Base-by-base conservation (phyloP, 345 rosid genomes). In the Citrus unshiu region DNA sequence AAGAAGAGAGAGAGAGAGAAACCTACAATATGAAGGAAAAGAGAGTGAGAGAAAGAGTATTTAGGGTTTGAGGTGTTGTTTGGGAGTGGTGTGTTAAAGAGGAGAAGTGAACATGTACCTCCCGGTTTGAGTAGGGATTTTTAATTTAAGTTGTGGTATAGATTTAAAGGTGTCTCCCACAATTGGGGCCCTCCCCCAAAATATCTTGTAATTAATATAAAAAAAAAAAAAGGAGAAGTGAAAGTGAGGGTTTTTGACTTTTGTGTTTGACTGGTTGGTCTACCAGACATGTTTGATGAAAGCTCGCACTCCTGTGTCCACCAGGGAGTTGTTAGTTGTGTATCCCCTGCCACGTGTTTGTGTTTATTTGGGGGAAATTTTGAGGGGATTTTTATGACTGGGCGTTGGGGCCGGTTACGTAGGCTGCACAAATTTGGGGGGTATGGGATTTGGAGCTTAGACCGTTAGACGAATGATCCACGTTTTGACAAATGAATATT, bases 241-340 rank as follows among this genome's bases (percentile, higher is more conserved):
- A 54, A 40, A 25, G 40, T 27, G 37, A 3, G 30, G 18, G 19
- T 4, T 22, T 24, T 24, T 19, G 25, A 13, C 51, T 65, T 65
- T 7, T 6, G 78, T 9, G 14, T 85, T 88, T 89, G 99, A 93
- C 95, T 90, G 99, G 95, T 91, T 83, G 99, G 88, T 95, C 86
- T 84, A 92, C 92, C 98, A 81, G 93, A 87, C 93, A 88, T 89
- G 83, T 80, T 68, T 18, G 78, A 64, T 64, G 51, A 14, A 35
- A 43, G 4, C 24, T 40, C 25, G 16, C 34, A 77, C 19, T 68
- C 18, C 2, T 10, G 78, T 69, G 78, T n/a, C 59, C 5, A 27
- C 35, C 16, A 3, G 8, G 75, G 21, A 29, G 69, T 57, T 73
- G 62, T 37, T 79, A 73, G 83, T 63, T 78, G 81, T 3, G 72